These are phyloP conservation scores for Metschnikowia santaceciliae DNA, from an alignment of 805 yeast genomes.

Conservation along the genomic window DNA sequence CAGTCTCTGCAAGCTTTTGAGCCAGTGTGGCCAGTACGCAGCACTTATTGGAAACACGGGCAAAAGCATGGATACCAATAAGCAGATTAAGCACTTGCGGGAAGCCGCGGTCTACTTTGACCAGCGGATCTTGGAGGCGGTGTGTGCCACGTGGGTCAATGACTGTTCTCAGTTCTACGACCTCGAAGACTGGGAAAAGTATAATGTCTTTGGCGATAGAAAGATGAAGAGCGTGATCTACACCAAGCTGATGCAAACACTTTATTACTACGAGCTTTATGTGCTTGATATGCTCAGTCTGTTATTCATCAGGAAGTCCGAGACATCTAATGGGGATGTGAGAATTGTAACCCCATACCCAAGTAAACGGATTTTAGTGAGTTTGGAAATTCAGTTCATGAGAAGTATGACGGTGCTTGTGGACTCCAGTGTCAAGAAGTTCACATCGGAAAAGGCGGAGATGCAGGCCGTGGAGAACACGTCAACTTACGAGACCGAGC, in stretches of 20 bases:
- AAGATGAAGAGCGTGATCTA: constrained; percentile 21
- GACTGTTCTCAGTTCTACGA: constrained; percentile 44
- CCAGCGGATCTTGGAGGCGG: constrained; percentile 38
- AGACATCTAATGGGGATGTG: constrained; percentile 17
- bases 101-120: constrained; percentile 29
- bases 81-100: constrained; percentile 31
- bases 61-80: constrained; percentile 34
- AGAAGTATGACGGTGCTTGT: constrained; percentile 38
- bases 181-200: constrained; percentile 39
- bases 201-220: constrained; percentile 11
- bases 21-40: constrained; percentile 28
- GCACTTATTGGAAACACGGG: constrained; percentile 32
- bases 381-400: constrained; percentile 44
- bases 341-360: constrained; percentile 36
- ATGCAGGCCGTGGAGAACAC: constrained; percentile 10
- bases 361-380: constrained; percentile 36
- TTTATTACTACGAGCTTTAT: constrained; percentile 35
- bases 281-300: constrained; percentile 28
- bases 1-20: constrained; percentile 27
- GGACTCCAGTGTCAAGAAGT: constrained; percentile 40
- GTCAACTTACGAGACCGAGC: constrained; percentile 17
- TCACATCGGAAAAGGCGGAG: constrained; percentile 18
- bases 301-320: constrained; percentile 22
- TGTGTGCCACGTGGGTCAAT: constrained; percentile 43
- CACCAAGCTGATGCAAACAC: constrained; percentile 34